Evolutionary conservation across 2,329 filamentous ascomycete species (phyloP).

Genomic region (Alternaria panax): DNA sequence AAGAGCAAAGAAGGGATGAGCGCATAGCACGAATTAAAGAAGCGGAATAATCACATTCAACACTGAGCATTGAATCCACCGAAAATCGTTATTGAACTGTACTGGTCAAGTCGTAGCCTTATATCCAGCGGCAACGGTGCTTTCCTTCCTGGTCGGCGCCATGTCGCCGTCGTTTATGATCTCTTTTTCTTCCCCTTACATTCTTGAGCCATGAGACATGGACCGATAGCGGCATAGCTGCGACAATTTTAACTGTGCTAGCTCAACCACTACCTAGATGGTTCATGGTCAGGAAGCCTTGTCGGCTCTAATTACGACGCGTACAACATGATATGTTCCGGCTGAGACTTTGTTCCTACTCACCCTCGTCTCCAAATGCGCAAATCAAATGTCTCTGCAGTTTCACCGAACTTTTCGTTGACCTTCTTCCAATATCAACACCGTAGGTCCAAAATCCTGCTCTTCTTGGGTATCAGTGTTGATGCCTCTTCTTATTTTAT

Average conservation of each 20-base stretch:
- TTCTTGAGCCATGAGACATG: background rate
- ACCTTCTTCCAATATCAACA: conserved; percentile 16
- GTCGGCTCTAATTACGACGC: background rate
- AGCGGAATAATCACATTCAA: background rate
- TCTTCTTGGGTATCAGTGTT: conserved; percentile 19
- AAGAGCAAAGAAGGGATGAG: background rate
- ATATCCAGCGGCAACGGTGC: too few species aligned
- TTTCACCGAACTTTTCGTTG: background rate
- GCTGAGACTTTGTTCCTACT: background rate
- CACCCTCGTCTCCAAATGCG: background rate
- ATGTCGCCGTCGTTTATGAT: too few species aligned
- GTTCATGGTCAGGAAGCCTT: background rate
- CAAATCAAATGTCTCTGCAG: background rate
- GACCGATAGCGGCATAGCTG: background rate
- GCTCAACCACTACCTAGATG: background rate
- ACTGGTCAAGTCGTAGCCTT: background rate
- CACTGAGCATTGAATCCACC: background rate
- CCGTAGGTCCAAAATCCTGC: conserved; percentile 32
- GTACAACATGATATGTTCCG: background rate
- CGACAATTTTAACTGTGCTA: background rate
- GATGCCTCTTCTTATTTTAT: conserved; percentile 13
- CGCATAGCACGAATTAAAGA: background rate
- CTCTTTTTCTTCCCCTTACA: background rate
- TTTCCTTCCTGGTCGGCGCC: too few species aligned
- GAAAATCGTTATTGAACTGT: background rate